A percentile compares a stretch with the other conserved stretches of the same genome.
These are phyloP conservation scores for Pseudocercospora macadamiae DNA, from an alignment of 2,329 filamentous ascomycete genomes.

Conservation along the genomic window DNA sequence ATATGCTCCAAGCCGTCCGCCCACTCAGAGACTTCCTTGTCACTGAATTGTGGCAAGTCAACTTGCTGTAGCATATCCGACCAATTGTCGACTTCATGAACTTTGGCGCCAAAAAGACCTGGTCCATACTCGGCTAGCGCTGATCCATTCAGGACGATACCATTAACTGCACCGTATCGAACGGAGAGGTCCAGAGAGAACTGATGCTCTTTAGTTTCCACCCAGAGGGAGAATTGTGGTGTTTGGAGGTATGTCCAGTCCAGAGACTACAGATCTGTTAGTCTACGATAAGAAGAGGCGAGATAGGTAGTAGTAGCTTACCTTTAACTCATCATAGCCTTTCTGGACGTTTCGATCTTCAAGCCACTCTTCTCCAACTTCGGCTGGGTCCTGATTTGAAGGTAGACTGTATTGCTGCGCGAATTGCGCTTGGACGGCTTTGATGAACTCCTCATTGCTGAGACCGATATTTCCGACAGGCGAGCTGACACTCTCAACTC, in stretches of 20 bases:
- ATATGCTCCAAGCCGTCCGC: constrained; percentile 29
- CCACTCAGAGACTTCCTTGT: constrained; percentile 6
- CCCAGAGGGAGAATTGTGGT: constrained; percentile 67
- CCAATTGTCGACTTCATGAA: constrained; percentile 52
- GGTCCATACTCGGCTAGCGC: constrained; percentile 10
- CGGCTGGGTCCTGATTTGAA: constrained; percentile 41
- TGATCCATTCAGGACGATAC: constrained; percentile 37
- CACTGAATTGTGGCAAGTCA: neutral
- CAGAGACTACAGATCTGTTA: constrained; percentile 54
- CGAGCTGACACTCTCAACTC: constrained; percentile 89
- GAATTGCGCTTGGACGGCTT: constrained; percentile 62
- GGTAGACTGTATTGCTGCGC: constrained; percentile 61
- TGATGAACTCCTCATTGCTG: constrained; percentile 48
- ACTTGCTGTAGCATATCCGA: neutral
- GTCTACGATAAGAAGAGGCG: constrained; percentile 14
- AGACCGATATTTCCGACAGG: constrained; percentile 77
- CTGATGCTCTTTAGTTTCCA: constrained; percentile 12
- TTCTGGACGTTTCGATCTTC: constrained; percentile 59
- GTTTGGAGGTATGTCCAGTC: constrained; percentile 87
- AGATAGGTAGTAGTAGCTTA: constrained; percentile 42
- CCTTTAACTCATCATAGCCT: constrained; percentile 65
- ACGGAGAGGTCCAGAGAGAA: constrained; percentile 34
- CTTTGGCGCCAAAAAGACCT: constrained; percentile 40
- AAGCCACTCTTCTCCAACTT: constrained; percentile 58
- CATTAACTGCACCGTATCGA: constrained; percentile 63